Evolutionary conservation across 345 rosid genomes (phyloP).

Genomic region (Adansonia digitata): DNA sequence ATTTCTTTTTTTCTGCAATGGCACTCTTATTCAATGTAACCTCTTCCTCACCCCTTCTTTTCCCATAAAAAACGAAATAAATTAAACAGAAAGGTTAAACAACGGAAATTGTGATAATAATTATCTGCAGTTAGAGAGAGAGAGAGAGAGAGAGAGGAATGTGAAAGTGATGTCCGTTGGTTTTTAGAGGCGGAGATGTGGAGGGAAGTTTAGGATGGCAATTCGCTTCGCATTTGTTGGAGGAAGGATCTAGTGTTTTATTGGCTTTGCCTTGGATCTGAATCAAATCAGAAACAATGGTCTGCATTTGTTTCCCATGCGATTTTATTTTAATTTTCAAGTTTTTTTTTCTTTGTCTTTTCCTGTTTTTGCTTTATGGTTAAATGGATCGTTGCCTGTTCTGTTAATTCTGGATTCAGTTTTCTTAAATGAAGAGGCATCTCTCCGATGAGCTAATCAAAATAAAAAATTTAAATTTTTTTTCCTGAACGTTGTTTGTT

Average conservation of each 20-base stretch:
- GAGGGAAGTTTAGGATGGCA: constrained; percentile 3
- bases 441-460: neutral
- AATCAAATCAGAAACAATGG: constrained; percentile 34
- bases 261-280: constrained; percentile 24
- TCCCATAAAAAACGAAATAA: neutral
- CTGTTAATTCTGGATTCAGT: neutral
- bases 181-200: constrained; percentile 9
- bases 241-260: constrained; percentile 24
- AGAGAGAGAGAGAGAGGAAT: neutral
- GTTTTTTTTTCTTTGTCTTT: neutral
- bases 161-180: neutral
- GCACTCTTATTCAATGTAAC: constrained; percentile 1
- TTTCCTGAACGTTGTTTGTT: neutral
- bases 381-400: neutral
- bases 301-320: constrained; percentile 4
- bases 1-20: neutral
- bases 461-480: neutral
- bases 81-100: neutral
- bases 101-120: neutral
- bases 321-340: neutral
- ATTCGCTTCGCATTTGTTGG: constrained; percentile 12
- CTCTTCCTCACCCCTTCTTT: constrained; percentile 12
- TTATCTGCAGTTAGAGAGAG: neutral
- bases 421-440: neutral
- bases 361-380: neutral